Evolutionary conservation across 2,329 filamentous ascomycete genomes (phyloP).

Genomic region (Botrytis squamosa): DNA sequence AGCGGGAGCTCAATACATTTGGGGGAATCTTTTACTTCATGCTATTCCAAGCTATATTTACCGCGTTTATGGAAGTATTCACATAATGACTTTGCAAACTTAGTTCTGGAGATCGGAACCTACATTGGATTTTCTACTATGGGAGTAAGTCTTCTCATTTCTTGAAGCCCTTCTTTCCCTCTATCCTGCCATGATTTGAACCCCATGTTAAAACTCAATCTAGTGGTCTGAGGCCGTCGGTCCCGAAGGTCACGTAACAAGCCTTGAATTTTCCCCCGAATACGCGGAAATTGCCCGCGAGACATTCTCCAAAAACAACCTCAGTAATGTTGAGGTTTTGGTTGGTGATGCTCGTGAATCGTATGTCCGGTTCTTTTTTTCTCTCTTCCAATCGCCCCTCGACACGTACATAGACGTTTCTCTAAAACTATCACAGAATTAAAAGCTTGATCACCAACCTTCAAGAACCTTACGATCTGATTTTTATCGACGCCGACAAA

Average conservation of each 20-base stretch:
- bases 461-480: slow-evolving; percentile 50
- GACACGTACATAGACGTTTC: background rate
- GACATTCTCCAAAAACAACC: slow-evolving; percentile 42
- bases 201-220: background rate
- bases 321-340: slow-evolving; percentile 49
- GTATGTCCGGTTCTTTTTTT: slow-evolving; percentile 40
- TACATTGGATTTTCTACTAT: slow-evolving; percentile 36
- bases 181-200: background rate
- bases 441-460: slow-evolving; percentile 23
- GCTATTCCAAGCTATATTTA: too few relatives aligned
- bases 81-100: background rate
- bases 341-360: slow-evolving; percentile 49
- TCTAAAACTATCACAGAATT: slow-evolving; percentile 25
- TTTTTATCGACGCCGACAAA: slow-evolving; percentile 57
- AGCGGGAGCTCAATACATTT: background rate
- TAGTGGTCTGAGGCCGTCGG: slow-evolving; percentile 33
- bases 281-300: slow-evolving; percentile 46
- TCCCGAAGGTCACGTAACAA: slow-evolving; percentile 36
- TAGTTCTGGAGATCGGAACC: slow-evolving; percentile 37
- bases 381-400: background rate
- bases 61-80: background rate
- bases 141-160: slow-evolving; percentile 3
- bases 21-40: too few relatives aligned
- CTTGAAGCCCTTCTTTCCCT: background rate
- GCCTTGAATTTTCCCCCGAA: slow-evolving; percentile 47